Evolutionary conservation across 2,329 filamentous ascomycete genomes (phyloP).

Genomic region (Ascochyta rabiei): DNA sequence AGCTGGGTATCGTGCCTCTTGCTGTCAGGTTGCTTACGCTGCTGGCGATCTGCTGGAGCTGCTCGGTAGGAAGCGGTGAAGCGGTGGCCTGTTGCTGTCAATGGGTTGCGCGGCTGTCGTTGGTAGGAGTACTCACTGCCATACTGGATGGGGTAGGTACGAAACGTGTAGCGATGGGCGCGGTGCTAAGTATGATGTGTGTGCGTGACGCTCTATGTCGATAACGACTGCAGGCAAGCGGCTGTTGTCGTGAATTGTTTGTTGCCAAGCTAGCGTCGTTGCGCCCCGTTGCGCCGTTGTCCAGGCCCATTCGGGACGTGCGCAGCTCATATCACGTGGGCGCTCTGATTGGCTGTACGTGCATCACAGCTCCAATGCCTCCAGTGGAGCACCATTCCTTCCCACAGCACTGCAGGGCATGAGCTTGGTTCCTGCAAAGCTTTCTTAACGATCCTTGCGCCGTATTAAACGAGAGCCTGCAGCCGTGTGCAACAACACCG

Average conservation of each 20-base stretch:
- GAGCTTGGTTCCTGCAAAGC: conserved; percentile 21
- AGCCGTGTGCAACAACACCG: conserved; percentile 18
- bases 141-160: conserved; percentile 31
- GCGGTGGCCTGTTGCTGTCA: conserved; percentile 12
- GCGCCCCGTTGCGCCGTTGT: conserved; percentile 17
- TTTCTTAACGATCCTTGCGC: conserved; percentile 4
- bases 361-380: conserved; percentile 7
- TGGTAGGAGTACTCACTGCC: conserved; percentile 27
- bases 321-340: conserved; percentile 31
- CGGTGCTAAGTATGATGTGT: conserved; percentile 1
- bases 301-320: conserved; percentile 13
- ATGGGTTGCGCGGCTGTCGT: not conserved
- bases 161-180: conserved; percentile 14
- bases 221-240: conserved; percentile 7
- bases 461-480: conserved; percentile 1
- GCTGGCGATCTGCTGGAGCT: conserved; percentile 40
- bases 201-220: conserved; percentile 1
- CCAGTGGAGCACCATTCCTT: conserved; percentile 7
- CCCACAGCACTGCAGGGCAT: not conserved
- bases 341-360: conserved; percentile 31
- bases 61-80: conserved; percentile 42
- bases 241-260: conserved; percentile 29
- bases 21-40: conserved; percentile 24
- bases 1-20: conserved; percentile 1
- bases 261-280: conserved; percentile 13